A percentile compares a stretch with the other conserved stretches of the same genome.
Evolutionary conservation across 2,329 filamentous ascomycete species (phyloP).

Genomic region (Intubia oerlemansii): DNA sequence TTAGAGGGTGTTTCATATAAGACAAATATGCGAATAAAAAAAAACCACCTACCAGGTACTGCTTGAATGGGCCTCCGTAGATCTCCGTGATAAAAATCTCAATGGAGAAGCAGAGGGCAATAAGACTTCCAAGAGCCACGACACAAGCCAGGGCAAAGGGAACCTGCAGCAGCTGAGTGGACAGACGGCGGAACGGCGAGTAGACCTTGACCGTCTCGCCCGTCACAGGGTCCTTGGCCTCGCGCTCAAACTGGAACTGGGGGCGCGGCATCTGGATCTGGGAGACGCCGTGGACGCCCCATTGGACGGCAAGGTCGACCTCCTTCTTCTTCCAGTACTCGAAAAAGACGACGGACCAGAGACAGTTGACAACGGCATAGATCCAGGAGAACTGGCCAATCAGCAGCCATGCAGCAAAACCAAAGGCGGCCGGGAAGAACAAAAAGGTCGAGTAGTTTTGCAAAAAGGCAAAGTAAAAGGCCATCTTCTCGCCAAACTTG

Average conservation of each 20-base stretch:
- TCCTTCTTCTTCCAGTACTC: conserved; percentile 68
- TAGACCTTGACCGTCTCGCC: conserved; percentile 62
- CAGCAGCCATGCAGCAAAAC: conserved; percentile 45
- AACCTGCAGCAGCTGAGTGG: conserved; percentile 59
- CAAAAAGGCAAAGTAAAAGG: conserved; percentile 69
- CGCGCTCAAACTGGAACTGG: conserved; percentile 61
- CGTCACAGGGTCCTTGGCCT: conserved; percentile 58
- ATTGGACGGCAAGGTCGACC: conserved; percentile 47
- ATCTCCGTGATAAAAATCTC: conserved; percentile 94
- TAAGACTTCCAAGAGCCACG: conserved; percentile 55
- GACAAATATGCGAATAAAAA: background rate
- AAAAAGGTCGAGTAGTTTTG: conserved; percentile 56
- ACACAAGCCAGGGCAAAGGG: conserved; percentile 65
- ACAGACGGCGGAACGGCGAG: conserved; percentile 50
- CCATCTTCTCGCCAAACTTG: conserved; percentile 44
- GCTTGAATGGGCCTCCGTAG: conserved; percentile 75
- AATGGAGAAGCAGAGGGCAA: conserved; percentile 71
- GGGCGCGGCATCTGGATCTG: conserved; percentile 42
- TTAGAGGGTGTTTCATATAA: background rate
- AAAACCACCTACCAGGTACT: conserved; percentile 41
- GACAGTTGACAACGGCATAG: conserved; percentile 42
- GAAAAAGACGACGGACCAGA: conserved; percentile 55
- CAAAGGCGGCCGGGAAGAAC: conserved; percentile 45
- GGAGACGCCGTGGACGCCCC: conserved; percentile 50
- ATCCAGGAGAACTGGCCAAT: conserved; percentile 48